Conservation (phyloP, 495 filamentous ascomycete genomes). For the Letharia lupina region DNA sequence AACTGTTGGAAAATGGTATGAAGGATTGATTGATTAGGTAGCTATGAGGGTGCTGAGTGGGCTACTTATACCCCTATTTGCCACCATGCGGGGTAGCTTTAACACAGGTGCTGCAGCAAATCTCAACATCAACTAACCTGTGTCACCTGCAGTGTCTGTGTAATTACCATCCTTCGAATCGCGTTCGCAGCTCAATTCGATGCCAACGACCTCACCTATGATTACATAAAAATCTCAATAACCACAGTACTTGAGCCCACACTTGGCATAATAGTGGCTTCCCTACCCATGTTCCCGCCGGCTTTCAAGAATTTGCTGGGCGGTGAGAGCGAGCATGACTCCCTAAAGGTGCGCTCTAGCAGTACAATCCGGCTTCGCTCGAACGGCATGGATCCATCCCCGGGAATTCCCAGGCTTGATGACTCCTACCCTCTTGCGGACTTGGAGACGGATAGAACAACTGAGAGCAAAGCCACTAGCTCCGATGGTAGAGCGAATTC, state of each 20-base stretch:
- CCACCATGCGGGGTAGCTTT: too few species aligned
- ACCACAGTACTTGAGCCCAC: conserved; percentile 7
- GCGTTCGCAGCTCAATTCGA: not conserved
- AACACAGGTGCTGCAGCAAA: too few species aligned
- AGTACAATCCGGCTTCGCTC: not conserved
- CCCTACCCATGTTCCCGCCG: conserved; percentile 12
- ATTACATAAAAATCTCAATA: not conserved
- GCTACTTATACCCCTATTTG: too few species aligned
- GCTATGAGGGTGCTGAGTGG: too few species aligned
- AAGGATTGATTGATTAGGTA: too few species aligned
- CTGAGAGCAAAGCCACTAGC: not conserved
- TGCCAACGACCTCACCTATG: not conserved
- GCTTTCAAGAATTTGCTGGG: not conserved
- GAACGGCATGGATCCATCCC: not conserved
- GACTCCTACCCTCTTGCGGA: conserved; percentile 1
- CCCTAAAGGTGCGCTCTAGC: not conserved
- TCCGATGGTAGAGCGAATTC: not conserved
- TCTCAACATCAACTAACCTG: not conserved
- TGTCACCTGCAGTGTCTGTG: not conserved
- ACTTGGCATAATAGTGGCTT: conserved; percentile 9
- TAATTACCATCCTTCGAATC: conserved; percentile 11
- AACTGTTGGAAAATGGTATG: too few species aligned
- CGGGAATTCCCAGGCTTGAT: not conserved
- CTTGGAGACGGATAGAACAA: not conserved
- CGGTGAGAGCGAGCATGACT: not conserved